Conservation (phyloP, 129 eudicot species). For the Flaveria robusta region DNA sequence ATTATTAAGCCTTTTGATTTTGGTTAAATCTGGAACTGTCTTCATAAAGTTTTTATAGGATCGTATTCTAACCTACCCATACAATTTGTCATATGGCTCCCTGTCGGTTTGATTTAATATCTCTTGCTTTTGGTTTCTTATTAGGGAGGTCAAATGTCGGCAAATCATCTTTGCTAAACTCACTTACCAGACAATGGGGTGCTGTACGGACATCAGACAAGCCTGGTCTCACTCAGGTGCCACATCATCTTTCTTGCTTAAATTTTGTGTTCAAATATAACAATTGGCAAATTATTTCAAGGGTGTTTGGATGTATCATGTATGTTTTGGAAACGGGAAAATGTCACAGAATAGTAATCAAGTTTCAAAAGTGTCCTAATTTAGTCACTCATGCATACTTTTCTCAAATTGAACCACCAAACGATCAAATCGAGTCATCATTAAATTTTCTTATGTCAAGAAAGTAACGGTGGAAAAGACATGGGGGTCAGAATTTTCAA, state of each 20-base stretch:
- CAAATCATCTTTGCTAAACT: slow-evolving; percentile 84
- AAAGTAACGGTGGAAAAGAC: too few species aligned
- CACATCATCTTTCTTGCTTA: slow-evolving; percentile 15
- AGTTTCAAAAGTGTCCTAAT: too few species aligned
- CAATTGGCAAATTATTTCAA: not conserved
- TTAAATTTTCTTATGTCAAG: too few species aligned
- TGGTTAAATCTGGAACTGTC: not conserved
- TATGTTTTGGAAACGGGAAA: not conserved
- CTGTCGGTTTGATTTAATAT: not conserved
- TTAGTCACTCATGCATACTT: too few species aligned
- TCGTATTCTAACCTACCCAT: not conserved
- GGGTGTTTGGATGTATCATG: not conserved
- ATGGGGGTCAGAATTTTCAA: too few species aligned
- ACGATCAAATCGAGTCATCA: too few species aligned
- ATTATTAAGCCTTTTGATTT: too few species aligned
- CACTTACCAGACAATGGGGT: slow-evolving; percentile 98
- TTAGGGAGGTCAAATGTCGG: slow-evolving; percentile 97
- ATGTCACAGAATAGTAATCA: too few species aligned
- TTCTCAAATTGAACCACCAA: too few species aligned
- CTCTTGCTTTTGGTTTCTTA: slow-evolving; percentile 21
- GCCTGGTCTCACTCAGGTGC: slow-evolving; percentile 98
- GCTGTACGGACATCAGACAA: slow-evolving; percentile 93
- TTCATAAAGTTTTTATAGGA: not conserved
- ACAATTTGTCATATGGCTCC: not conserved
- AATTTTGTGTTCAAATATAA: not conserved